Base-by-base conservation (phyloP, 148 eudicot species). In the Silene latifolia region DNA sequence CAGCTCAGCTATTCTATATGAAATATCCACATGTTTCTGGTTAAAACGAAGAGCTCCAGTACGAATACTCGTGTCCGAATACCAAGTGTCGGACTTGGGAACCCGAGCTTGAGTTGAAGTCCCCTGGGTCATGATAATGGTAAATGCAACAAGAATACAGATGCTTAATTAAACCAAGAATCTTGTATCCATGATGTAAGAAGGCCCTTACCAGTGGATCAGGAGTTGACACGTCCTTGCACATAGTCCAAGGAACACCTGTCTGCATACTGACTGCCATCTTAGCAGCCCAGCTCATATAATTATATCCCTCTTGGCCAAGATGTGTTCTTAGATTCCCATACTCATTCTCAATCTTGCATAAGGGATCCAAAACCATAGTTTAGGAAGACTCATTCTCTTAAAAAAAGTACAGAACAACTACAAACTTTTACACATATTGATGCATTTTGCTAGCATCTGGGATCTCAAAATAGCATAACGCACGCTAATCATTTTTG, bases 171-270 rank as follows among this genome's bases (percentile, higher is more conserved):
- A 57, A 66, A 80, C 63, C 71, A 39, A 67, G 21, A 39, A 66
- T 15, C 61, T 11, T 11, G 0, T 18, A 32, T 80, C 12, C 4
- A 13, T 15, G 46, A 12, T 57, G 48, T 32, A 25, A 71, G 60
- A 73, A 65, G 18, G 44, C 39, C 47, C 82, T 83, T 80, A 95
- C 99, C 81, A 95, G 75, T 23, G 96, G 96, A 80, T 95, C 99
- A 0, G 99, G 99, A 71, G 99, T 93, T 73, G 87, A 93, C 7
- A 87, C 89, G 80, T 95, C 90, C 82, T 89, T 92, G 87, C 99
- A 95, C 99, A 95, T 95, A 57, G 89, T 87, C 99, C 99, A 95
- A 3, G 99, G 99, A 63, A 95, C 99, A 13, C 99, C 99, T 1
- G 97, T 95, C 23, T 75, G 81, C 74, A 77, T 79, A 57, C 83